A percentile compares a stretch with the other conserved stretches of the same genome.
These are phyloP conservation scores for Leccinum laetum DNA, from an alignment of 1,284 basidiomycete species.

Conservation along the genomic window DNA sequence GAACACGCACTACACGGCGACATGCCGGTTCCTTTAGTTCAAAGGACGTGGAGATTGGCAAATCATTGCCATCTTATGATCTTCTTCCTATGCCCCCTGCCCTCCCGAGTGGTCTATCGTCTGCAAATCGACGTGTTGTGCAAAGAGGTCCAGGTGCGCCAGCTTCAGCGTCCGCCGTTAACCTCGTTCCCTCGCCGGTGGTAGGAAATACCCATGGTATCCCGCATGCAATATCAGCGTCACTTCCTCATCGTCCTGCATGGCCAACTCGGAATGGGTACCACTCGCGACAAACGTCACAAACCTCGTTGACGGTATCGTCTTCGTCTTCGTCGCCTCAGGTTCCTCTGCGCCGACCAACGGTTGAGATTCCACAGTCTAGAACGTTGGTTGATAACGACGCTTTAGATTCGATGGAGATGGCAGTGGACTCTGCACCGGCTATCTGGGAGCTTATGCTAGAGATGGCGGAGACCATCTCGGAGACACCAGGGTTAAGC, in stretches of 20 bases:
- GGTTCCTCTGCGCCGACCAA: conserved; percentile 34
- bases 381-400: conserved; percentile 67
- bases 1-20: conserved; percentile 58
- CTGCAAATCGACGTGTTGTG: conserved; percentile 47
- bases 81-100: conserved; percentile 32
- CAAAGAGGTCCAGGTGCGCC: conserved; percentile 38
- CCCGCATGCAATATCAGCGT: conserved; percentile 15
- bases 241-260: conserved; percentile 14
- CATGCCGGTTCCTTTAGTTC: conserved; percentile 93
- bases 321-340: conserved; percentile 43
- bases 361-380: conserved; percentile 47
- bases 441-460: conserved; percentile 73
- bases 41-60: conserved; percentile 89
- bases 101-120: conserved; percentile 37
- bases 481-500: conserved; percentile 40
- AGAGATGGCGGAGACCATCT: conserved; percentile 44
- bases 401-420: conserved; percentile 65
- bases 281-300: conserved; percentile 62
- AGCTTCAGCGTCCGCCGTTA: conserved; percentile 25
- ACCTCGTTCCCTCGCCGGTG: conserved; percentile 14
- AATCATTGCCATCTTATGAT: conserved; percentile 70
- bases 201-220: conserved; percentile 9
- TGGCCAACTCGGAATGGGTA: conserved; percentile 16
- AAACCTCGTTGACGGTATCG: conserved; percentile 49
- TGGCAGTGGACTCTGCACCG: conserved; percentile 69